These are phyloP conservation scores for Jacaranda copaia DNA, from an alignment of 257 asterid species.

Conservation along the genomic window DNA sequence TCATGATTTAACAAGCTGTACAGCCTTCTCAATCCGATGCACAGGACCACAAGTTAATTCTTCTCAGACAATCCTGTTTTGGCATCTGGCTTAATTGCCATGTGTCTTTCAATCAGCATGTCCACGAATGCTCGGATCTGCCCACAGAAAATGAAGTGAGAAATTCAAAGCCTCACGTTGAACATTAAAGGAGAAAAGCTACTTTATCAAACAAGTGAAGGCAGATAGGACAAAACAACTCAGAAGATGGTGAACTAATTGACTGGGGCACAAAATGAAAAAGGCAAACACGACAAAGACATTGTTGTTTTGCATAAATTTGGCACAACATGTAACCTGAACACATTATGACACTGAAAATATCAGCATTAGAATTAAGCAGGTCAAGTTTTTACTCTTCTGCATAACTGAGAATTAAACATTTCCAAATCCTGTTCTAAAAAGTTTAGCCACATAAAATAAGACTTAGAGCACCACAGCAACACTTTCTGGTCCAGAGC, in stretches of 20 bases:
- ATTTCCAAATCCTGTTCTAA: conserved; percentile 18
- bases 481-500: conserved; percentile 4
- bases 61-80: conserved; percentile 58
- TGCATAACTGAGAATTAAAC: neutral
- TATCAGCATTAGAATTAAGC: conserved; percentile 26
- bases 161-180: conserved; percentile 29
- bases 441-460: neutral
- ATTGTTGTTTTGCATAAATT: neutral
- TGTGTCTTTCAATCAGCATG: conserved; percentile 84
- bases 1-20: conserved; percentile 32
- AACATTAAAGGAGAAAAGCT: conserved; percentile 15
- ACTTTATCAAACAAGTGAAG: conserved; percentile 10
- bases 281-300: conserved; percentile 12
- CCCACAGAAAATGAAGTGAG: conserved; percentile 38
- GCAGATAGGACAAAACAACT: conserved; percentile 13
- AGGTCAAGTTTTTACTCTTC: neutral
- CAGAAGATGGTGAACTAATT: conserved; percentile 22
- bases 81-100: conserved; percentile 65
- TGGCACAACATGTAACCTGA: conserved; percentile 14
- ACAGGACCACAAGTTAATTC: conserved; percentile 37
- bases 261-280: conserved; percentile 1
- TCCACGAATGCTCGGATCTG: conserved; percentile 99
- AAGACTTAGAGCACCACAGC: conserved; percentile 10
- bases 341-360: conserved; percentile 10
- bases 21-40: conserved; percentile 35